Base-by-base conservation (phyloP, 2,329 filamentous ascomycete species). In the Pezicula radicicola region DNA sequence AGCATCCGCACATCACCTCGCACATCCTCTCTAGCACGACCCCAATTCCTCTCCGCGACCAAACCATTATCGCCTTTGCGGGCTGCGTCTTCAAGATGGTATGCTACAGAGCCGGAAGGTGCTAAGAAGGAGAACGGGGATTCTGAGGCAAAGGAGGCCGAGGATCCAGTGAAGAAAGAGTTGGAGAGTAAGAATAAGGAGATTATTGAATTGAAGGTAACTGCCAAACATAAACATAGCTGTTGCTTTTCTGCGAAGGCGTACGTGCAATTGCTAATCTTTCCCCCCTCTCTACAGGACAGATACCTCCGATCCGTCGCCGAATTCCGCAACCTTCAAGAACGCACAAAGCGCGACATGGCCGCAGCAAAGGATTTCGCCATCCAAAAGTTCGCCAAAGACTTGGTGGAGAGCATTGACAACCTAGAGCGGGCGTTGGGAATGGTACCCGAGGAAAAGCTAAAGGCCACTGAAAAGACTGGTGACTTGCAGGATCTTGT, bases 281-380 rank as follows among this genome's bases (percentile, higher is more conserved):
- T 27, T 19, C 19, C 50, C 45, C 35, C 33, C 39, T 48, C 35
- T 35, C 21, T 43, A 50, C 54, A 97, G 94, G 94, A 97, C 75
- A 94, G 91, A 77, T 95, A 91, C 73, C 83, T 97, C 58, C 93
- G 94, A 69, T 88, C 89, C 50, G 85, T 97, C 59, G 94, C 94
- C 74, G 94, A 99, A 66, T 97, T 95, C 83, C 91, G 91, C 70
- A 99, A 97, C 76, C 88, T 99, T 48, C 93, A 97, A 77, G 91
- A 97, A 67, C 90, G 94, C 67, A 96, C 91, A 41, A 83, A 87
- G 70, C 91, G 94, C 67, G 94, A 99, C 62, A 87, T 95, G 70
- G 89, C 94, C 72, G 75, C 82, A 18, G 90, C 93, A 18, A 87
- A 87, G 63, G 89, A 96, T 74, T 99, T 96, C 65, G 94, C 93